phyloP scores from a whole-genome alignment of 371 early-diverging fungal genomes.

The Haplosporangium sp. region DNA sequence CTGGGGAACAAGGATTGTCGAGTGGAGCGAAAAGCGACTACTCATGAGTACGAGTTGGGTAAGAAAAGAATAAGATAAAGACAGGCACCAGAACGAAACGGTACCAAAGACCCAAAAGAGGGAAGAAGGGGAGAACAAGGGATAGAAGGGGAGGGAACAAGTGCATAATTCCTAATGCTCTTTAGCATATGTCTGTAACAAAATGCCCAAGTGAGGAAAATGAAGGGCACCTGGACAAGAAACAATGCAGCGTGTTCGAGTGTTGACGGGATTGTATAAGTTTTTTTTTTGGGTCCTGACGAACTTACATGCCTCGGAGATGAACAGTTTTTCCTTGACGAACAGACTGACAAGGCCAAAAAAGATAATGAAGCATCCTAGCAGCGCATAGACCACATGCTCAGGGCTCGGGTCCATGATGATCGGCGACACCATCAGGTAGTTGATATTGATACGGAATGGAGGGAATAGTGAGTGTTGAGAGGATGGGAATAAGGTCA shows the following conservation, averaged over 20 bases:
- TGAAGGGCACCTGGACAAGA: background rate
- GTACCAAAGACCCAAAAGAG: too few relatives aligned
- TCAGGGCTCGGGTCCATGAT: conserved; percentile 35
- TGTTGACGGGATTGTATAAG: background rate
- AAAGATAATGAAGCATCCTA: conserved; percentile 87
- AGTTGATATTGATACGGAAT: background rate
- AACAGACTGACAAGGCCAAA: conserved; percentile 93
- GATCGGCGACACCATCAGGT: conserved; percentile 5
- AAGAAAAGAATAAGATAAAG: background rate
- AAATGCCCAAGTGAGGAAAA: too few relatives aligned
- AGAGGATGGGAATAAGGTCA: background rate
- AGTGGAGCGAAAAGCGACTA: too few relatives aligned
- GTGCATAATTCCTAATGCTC: background rate
- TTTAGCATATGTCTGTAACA: background rate
- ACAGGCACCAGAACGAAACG: too few relatives aligned
- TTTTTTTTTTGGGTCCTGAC: too few relatives aligned
- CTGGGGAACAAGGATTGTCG: too few relatives aligned
- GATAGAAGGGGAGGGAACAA: too few relatives aligned
- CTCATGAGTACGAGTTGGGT: background rate
- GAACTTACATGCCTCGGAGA: conserved; percentile 89
- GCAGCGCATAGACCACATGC: conserved; percentile 56
- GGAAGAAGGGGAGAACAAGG: too few relatives aligned
- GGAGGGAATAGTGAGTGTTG: background rate
- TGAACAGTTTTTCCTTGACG: conserved; percentile 89
- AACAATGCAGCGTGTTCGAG: background rate